These are phyloP conservation scores for Sphaerobolus stellatus DNA, from an alignment of 1,284 basidiomycete species.

Conservation along the genomic window DNA sequence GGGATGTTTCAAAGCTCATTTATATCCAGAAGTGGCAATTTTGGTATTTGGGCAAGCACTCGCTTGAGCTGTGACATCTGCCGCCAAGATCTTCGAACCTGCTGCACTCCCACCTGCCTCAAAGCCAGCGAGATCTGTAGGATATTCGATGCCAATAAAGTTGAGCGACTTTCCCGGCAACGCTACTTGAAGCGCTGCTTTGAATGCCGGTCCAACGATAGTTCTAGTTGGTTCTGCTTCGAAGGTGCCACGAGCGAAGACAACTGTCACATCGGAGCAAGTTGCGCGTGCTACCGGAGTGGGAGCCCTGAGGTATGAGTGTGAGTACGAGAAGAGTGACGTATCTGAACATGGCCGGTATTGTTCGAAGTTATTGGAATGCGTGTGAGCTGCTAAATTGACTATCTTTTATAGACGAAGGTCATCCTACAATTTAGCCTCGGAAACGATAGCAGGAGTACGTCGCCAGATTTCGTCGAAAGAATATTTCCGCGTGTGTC, in stretches of 20 bases:
- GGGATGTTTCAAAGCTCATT: not conserved
- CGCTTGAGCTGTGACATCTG: not conserved
- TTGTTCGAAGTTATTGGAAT: too few relatives aligned
- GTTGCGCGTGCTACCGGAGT: not conserved
- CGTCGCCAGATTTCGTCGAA: too few relatives aligned
- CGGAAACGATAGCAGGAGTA: too few relatives aligned
- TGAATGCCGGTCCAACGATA: not conserved
- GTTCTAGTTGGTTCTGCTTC: not conserved
- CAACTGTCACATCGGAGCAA: not conserved
- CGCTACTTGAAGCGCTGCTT: not conserved
- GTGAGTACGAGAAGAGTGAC: not conserved
- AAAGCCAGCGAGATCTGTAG: not conserved
- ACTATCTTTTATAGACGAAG: too few relatives aligned
- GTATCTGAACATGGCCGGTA: slow-evolving; percentile 10
- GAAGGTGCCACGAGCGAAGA: not conserved
- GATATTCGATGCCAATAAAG: not conserved
- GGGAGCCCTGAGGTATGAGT: not conserved
- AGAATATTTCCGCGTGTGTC: too few relatives aligned
- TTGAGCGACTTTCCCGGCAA: not conserved
- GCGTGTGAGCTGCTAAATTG: too few relatives aligned
- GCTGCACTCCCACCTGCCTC: not conserved
- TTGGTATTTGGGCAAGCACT: not conserved
- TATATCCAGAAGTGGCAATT: not conserved
- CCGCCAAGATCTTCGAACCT: not conserved
- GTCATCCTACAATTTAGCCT: too few relatives aligned